A percentile compares a stretch with the other conserved stretches of the same genome.
phyloP scores from a whole-genome alignment of 164 flowering plant genomes.

The Stephania japonica region DNA sequence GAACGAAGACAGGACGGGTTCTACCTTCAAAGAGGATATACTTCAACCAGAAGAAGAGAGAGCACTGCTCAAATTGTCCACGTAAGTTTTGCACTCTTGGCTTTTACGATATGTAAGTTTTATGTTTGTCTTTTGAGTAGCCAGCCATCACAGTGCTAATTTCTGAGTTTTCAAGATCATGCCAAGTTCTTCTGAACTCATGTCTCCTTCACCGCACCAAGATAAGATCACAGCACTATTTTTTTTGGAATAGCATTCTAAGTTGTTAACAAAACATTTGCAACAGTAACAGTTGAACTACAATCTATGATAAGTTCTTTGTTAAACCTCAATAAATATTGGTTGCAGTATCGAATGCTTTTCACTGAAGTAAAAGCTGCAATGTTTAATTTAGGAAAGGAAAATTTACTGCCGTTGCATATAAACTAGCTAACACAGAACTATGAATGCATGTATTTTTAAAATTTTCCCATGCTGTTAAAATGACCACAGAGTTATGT shows the following conservation, averaged over 20 bases:
- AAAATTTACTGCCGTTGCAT: too few relatives aligned
- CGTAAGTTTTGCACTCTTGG: slow-evolving; percentile 36
- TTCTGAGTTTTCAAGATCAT: background rate
- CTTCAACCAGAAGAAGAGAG: slow-evolving; percentile 74
- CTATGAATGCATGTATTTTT: too few relatives aligned
- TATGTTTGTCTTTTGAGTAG: too few relatives aligned
- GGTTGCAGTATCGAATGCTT: background rate
- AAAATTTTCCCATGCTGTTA: too few relatives aligned
- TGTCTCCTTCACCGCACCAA: background rate
- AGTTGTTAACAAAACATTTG: background rate
- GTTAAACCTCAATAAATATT: background rate
- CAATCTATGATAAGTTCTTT: background rate
- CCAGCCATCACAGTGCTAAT: background rate
- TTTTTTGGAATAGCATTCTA: background rate
- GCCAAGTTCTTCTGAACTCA: background rate
- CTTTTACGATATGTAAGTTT: background rate
- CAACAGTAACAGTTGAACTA: background rate
- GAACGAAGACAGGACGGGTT: slow-evolving; percentile 22
- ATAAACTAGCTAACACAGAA: too few relatives aligned
- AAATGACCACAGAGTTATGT: background rate
- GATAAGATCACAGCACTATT: background rate
- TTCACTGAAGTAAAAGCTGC: too few relatives aligned
- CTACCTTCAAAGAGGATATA: slow-evolving; percentile 65
- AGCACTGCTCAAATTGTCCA: slow-evolving; percentile 39
- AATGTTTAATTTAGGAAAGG: too few relatives aligned